Conservation (phyloP, 2,329 filamentous ascomycete species). For the Paecilomyces sp. region DNA sequence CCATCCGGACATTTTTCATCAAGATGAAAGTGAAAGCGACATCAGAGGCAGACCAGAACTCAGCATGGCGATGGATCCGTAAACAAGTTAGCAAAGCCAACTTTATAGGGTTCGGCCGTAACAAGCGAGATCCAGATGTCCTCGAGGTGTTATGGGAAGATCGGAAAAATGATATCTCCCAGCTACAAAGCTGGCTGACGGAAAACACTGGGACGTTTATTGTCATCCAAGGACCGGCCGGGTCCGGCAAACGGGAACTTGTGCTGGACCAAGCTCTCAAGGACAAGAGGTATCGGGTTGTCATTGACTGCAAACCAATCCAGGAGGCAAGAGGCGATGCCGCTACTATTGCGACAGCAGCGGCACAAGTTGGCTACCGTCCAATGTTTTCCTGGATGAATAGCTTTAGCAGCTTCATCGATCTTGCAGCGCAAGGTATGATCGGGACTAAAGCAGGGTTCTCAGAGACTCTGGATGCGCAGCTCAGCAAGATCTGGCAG, state of each 20-base stretch:
- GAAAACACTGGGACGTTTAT: slow-evolving; percentile 90
- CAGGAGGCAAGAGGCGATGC: slow-evolving; percentile 85
- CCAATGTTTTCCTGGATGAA: slow-evolving; percentile 97
- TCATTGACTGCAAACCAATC: slow-evolving; percentile 89
- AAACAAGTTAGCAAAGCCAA: slow-evolving; percentile 48
- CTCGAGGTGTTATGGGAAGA: slow-evolving; percentile 83
- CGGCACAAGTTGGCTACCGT: slow-evolving; percentile 76
- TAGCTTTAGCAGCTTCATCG: slow-evolving; percentile 83
- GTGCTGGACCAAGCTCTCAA: slow-evolving; percentile 78
- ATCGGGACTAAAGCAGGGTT: slow-evolving; percentile 93
- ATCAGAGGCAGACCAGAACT: slow-evolving; percentile 66
- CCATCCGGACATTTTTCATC: slow-evolving; percentile 88
- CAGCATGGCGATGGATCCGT: slow-evolving; percentile 73
- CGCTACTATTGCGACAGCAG: slow-evolving; percentile 74
- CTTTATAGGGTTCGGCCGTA: slow-evolving; percentile 33
- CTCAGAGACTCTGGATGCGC: slow-evolving; percentile 83
- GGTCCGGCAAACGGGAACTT: slow-evolving; percentile 83
- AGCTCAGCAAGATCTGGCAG: slow-evolving; percentile 81
- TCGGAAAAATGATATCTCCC: slow-evolving; percentile 70
- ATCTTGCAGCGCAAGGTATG: slow-evolving; percentile 86
- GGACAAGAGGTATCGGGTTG: slow-evolving; percentile 66
- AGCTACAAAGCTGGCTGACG: slow-evolving; percentile 76
- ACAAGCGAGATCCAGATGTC: slow-evolving; percentile 57
- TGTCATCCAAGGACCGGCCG: slow-evolving; percentile 84
- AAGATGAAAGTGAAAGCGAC: slow-evolving; percentile 76